These are phyloP conservation scores for Suillus hirtellus DNA, from an alignment of 768 basidiomycete species.

Conservation along the genomic window DNA sequence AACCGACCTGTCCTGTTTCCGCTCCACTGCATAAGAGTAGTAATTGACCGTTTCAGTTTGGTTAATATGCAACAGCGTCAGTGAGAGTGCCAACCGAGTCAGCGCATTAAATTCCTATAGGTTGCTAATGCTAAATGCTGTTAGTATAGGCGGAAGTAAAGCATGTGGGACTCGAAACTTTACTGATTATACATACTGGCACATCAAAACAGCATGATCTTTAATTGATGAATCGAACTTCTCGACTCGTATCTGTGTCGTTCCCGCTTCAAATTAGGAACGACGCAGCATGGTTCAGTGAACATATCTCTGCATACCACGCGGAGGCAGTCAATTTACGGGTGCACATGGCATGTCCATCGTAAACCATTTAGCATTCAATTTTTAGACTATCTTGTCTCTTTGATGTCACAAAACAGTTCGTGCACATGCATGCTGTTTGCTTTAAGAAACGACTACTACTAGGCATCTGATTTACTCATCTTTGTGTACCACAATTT, in stretches of 20 bases:
- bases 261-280: too few relatives aligned
- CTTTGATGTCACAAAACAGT: neutral
- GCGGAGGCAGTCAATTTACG: too few relatives aligned
- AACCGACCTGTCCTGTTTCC: neutral
- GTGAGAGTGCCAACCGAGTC: neutral
- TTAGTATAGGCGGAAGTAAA: neutral
- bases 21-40: neutral
- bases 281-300: too few relatives aligned
- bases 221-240: too few relatives aligned
- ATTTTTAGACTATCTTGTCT: neutral
- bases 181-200: too few relatives aligned
- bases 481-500: constrained; percentile 15
- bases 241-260: too few relatives aligned
- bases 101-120: neutral
- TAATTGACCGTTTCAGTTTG: neutral
- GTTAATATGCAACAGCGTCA: neutral
- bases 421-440: neutral
- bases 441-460: neutral
- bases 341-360: too few relatives aligned
- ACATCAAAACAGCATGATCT: too few relatives aligned
- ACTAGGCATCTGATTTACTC: neutral
- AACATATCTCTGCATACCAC: too few relatives aligned
- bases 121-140: neutral
- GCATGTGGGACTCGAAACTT: neutral
- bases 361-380: neutral